Conservation (phyloP, 805 yeast species). For the Teunomyces tritomae region DNA sequence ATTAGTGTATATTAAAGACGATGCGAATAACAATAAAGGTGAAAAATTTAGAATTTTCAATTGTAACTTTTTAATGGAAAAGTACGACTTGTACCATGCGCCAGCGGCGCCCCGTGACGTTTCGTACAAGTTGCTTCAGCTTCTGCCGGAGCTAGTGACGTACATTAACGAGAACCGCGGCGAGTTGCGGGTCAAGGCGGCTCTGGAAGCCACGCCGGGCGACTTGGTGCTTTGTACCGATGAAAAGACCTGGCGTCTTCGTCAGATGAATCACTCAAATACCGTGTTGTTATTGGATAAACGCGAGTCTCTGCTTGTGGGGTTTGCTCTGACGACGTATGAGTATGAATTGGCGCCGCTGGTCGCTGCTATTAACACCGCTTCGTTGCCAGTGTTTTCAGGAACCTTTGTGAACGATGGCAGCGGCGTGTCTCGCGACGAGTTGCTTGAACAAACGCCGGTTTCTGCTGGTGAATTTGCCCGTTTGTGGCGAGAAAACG, state of each 20-base stretch:
- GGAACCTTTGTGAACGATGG: too few relatives aligned
- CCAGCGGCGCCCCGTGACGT: constrained; percentile 17
- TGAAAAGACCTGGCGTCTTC: constrained; percentile 56
- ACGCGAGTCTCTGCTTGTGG: constrained; percentile 21
- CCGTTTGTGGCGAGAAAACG: constrained; percentile 46
- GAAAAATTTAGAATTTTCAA: neutral
- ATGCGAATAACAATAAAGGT: neutral
- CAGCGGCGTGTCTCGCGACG: constrained; percentile 19
- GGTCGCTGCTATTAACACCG: constrained; percentile 30
- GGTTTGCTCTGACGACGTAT: constrained; percentile 27
- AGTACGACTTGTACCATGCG: constrained; percentile 9
- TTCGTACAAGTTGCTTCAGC: constrained; percentile 50
- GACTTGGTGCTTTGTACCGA: constrained; percentile 60
- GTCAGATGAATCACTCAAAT: constrained; percentile 86
- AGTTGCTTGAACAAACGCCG: constrained; percentile 45
- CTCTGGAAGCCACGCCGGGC: constrained; percentile 12
- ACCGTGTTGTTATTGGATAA: constrained; percentile 56
- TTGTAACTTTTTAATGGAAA: too few relatives aligned
- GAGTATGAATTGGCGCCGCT: constrained; percentile 32
- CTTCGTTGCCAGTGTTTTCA: constrained; percentile 22
- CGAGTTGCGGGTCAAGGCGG: constrained; percentile 37
- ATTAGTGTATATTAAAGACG: constrained; percentile 27
- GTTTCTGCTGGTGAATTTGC: constrained; percentile 56
- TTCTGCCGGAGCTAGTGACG: constrained; percentile 47
- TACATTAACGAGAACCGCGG: constrained; percentile 27